Evolutionary conservation across 257 asterid species (phyloP).

Genomic region (Solanum paucissectum): DNA sequence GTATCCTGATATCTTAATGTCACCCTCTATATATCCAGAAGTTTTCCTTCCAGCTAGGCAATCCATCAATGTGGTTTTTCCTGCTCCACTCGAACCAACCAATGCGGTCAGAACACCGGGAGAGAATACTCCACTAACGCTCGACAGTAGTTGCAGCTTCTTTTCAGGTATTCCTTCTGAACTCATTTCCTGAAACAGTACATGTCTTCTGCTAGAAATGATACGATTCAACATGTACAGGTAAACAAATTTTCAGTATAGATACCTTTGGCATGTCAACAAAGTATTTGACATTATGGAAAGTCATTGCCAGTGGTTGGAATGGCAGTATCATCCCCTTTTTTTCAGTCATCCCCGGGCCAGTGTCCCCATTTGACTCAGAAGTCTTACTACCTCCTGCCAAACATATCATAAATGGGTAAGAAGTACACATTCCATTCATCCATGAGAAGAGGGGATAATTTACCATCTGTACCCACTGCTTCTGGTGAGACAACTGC

Average conservation of each 20-base stretch:
- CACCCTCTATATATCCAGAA: slow-evolving; percentile 81
- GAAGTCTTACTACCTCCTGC: slow-evolving; percentile 23
- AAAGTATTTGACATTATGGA: slow-evolving; percentile 71
- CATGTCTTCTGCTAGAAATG: background rate
- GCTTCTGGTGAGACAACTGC: slow-evolving; percentile 39
- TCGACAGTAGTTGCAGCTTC: slow-evolving; percentile 62
- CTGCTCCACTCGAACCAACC: slow-evolving; percentile 93
- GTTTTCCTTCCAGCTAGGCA: slow-evolving; percentile 93
- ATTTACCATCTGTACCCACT: slow-evolving; percentile 20
- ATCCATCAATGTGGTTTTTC: slow-evolving; percentile 94
- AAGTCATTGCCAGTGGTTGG: slow-evolving; percentile 72
- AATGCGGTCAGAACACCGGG: slow-evolving; percentile 90
- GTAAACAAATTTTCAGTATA: background rate
- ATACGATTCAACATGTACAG: background rate
- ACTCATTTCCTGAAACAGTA: slow-evolving; percentile 55
- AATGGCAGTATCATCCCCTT: slow-evolving; percentile 95
- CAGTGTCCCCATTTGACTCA: slow-evolving; percentile 4
- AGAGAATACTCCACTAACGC: slow-evolving; percentile 74
- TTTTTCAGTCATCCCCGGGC: slow-evolving; percentile 13
- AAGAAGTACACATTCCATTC: background rate
- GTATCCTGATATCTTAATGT: slow-evolving; percentile 68
- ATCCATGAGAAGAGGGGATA: background rate
- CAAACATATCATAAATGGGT: slow-evolving; percentile 3
- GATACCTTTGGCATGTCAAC: slow-evolving; percentile 91
- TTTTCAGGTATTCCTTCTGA: slow-evolving; percentile 59